A percentile compares a stretch with the other conserved stretches of the same genome.
phyloP scores from a whole-genome alignment of 2,329 filamentous ascomycete species.

The Paecilomyces dactylethromorphus region DNA sequence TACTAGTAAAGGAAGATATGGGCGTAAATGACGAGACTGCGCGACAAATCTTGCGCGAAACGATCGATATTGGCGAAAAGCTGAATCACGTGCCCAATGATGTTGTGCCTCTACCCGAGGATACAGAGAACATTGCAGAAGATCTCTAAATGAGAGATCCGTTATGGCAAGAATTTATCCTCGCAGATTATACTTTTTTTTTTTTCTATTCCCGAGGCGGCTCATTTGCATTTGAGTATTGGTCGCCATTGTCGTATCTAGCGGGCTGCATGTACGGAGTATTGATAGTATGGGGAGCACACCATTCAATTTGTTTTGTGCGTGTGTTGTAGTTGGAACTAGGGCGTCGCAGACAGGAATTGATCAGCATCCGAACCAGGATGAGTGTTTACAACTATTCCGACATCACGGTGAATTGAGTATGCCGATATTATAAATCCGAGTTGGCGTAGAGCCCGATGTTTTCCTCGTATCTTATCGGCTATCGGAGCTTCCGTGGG shows the following conservation, averaged over 20 bases:
- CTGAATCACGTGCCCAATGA: slow-evolving; percentile 61
- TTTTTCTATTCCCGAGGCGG: background rate
- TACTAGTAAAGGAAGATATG: slow-evolving; percentile 56
- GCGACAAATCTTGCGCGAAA: slow-evolving; percentile 56
- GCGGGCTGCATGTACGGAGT: background rate
- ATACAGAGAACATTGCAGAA: slow-evolving; percentile 2
- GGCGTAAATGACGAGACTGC: slow-evolving; percentile 39
- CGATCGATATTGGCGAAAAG: slow-evolving; percentile 60
- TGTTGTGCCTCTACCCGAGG: slow-evolving; percentile 30
- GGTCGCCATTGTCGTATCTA: background rate
- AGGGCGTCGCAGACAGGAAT: no score
- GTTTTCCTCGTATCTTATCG: no score
- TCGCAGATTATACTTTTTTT: background rate
- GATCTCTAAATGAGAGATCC: background rate
- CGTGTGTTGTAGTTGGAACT: no score
- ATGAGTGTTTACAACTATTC: no score
- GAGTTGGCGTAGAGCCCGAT: no score
- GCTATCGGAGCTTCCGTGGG: background rate
- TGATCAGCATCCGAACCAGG: background rate
- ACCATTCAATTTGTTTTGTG: no score
- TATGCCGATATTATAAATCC: no score
- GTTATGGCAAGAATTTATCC: background rate
- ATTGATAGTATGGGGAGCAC: background rate
- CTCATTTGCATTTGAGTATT: background rate
- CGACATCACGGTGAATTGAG: no score